phyloP scores from a whole-genome alignment of 805 yeast genomes.

The Maudiozyma turicensis region DNA sequence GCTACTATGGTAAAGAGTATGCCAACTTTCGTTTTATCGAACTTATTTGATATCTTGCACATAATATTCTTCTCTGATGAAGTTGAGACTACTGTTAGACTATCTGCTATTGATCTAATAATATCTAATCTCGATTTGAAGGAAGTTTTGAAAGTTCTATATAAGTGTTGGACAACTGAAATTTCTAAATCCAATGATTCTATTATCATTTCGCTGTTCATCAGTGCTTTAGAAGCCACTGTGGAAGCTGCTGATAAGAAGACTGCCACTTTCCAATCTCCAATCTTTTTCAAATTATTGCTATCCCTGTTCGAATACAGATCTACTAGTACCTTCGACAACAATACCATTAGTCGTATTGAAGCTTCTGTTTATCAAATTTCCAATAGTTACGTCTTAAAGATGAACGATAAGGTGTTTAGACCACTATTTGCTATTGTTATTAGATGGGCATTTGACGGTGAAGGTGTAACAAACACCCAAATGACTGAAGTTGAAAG shows the following conservation, averaged over 20 bases:
- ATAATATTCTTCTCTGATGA: conserved; percentile 47
- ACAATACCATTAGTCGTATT: conserved; percentile 67
- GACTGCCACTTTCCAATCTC: conserved; percentile 61
- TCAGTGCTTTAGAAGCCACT: conserved; percentile 55
- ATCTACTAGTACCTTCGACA: conserved; percentile 47
- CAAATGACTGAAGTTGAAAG: conserved; percentile 45
- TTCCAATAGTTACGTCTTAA: conserved; percentile 72
- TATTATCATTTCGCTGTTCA: conserved; percentile 54
- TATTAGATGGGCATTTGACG: conserved; percentile 87
- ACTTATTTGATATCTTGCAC: conserved; percentile 50
- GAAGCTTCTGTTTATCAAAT: conserved; percentile 68
- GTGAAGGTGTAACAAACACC: conserved; percentile 50
- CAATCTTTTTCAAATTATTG: conserved; percentile 58
- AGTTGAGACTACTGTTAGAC: conserved; percentile 52
- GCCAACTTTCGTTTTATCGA: conserved; percentile 74
- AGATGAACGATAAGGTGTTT: conserved; percentile 86
- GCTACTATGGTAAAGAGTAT: conserved; percentile 71
- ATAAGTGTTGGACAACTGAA: conserved; percentile 49
- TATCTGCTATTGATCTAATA: conserved; percentile 50
- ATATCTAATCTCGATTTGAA: conserved; percentile 60
- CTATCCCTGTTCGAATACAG: conserved; percentile 64
- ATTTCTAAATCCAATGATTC: conserved; percentile 31
- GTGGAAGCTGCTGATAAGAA: conserved; percentile 65
- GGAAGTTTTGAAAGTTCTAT: conserved; percentile 50
- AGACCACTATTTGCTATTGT: conserved; percentile 82